phyloP scores from a whole-genome alignment of 331 rosid species.

The Rhamnella rubrinervis region DNA sequence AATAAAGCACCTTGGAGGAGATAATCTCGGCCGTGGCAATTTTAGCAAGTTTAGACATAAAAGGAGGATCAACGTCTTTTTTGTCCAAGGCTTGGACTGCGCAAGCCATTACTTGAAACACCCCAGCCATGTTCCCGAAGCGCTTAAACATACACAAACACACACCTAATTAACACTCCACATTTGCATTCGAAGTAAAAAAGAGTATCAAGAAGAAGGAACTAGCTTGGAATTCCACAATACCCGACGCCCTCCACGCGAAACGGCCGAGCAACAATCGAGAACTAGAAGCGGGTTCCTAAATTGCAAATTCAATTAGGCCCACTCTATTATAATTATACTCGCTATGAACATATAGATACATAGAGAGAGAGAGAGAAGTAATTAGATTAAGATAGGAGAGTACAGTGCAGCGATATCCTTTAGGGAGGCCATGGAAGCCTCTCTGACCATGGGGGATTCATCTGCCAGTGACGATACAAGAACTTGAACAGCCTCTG shows the following conservation, averaged over 20 bases:
- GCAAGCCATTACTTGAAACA: constrained; percentile 88
- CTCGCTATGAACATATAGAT: not conserved
- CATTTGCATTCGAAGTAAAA: not conserved
- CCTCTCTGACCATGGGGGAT: constrained; percentile 66
- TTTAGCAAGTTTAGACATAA: constrained; percentile 87
- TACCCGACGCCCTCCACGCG: constrained; percentile 96
- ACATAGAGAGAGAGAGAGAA: not conserved
- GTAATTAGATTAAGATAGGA: not conserved
- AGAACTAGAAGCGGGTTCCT: constrained; percentile 84
- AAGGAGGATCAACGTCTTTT: constrained; percentile 62
- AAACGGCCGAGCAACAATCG: constrained; percentile 73
- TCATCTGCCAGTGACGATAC: constrained; percentile 82
- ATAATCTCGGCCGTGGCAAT: constrained; percentile 85
- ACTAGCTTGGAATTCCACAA: constrained; percentile 9
- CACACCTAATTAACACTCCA: not conserved
- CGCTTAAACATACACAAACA: constrained; percentile 47
- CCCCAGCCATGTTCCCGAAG: constrained; percentile 94
- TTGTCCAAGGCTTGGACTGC: constrained; percentile 76
- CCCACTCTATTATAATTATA: constrained; percentile 4
- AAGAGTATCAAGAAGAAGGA: not conserved
- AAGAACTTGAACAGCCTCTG: constrained; percentile 91
- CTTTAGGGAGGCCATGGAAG: constrained; percentile 83
- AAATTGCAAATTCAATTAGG: constrained; percentile 12
- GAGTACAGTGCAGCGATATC: constrained; percentile 69
- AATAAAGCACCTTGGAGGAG: constrained; percentile 70